Evolutionary conservation across 1,284 basidiomycete genomes (phyloP), one percentile per base, ranked within the genome.

Genomic region (Exobasidium rhododendri): DNA sequence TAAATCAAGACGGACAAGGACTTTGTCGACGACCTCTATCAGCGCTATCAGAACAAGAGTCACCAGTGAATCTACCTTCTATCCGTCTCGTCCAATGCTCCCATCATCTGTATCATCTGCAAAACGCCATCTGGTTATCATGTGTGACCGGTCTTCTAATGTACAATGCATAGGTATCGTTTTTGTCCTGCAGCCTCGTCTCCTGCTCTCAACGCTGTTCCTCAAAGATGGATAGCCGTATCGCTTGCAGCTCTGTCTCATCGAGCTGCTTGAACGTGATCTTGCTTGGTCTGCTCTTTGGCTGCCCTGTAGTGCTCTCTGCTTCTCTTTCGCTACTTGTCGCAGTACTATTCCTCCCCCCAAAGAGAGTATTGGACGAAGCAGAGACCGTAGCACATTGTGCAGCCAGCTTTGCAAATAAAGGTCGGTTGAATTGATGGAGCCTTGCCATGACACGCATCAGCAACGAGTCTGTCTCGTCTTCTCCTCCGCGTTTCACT

Each of bases 1-100:
- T 58, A 59, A 50, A n/a, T n/a, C n/a, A n/a, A 75, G 73, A 77
- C 73, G 1, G 72, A 75, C 51, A 59, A 67, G 40, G 61, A 64
- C 10, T 75, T 72, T 51, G 74, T 77, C 1, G 68, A 63, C 26
- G 63, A 70, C 53, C 62, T 77, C 20, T 72, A 75, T 58, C 56
- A 56, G 17, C 45, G 60, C 7, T 75, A 76, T 49, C 46, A 22
- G 24, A 40, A 17, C 17, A 7, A 40, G 17, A 40, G 35, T 40
- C 35, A 40, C 7, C 17, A 40, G 17, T 10, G 35, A 7, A 40
- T 10, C 7, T 17, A 17, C 17, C 35, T 40, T 40, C 7, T 17
- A 7, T 17, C 7, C 35, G 10, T 40, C 7, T 40, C 35, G 7
- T 10, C 35, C 7, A 40, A 7, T 40, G 35, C 35, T 17, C 17